Conservation (phyloP, 1,284 basidiomycete genomes). For the Marasmius fiardii region DNA sequence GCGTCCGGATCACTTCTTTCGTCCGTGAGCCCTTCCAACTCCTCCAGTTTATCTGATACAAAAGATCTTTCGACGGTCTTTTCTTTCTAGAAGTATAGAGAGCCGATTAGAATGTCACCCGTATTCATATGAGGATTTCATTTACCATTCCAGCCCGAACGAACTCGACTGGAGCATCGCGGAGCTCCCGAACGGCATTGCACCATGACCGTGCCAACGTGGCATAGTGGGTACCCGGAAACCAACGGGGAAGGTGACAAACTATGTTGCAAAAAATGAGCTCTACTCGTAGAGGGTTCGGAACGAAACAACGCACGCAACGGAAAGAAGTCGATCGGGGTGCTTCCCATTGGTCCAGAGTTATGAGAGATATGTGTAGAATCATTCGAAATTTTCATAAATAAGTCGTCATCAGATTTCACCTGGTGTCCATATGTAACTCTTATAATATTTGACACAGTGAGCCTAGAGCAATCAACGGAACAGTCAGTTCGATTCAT, state of each 20-base stretch:
- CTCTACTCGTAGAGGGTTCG: constrained; percentile 5
- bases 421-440: constrained; percentile 22
- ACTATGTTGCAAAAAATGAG: constrained; percentile 18
- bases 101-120: background rate
- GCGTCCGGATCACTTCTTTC: background rate
- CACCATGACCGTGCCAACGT: constrained; percentile 11
- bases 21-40: too few relatives aligned
- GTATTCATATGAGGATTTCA: background rate
- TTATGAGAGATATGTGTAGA: constrained; percentile 10
- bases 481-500: background rate
- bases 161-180: constrained; percentile 10
- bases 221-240: constrained; percentile 23
- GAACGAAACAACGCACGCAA: constrained; percentile 9
- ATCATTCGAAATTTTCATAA: constrained; percentile 14
- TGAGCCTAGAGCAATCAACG: constrained; percentile 13
- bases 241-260: constrained; percentile 21
- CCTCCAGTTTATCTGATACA: background rate
- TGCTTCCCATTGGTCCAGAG: constrained; percentile 18
- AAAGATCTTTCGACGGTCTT: background rate
- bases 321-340: constrained; percentile 21
- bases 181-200: constrained; percentile 6
- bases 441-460: constrained; percentile 19
- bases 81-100: background rate
- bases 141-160: constrained; percentile 18
- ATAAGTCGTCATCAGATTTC: constrained; percentile 20